Evolutionary conservation across 306 rosid species (phyloP).

Genomic region (Gleditsia sinensis): DNA sequence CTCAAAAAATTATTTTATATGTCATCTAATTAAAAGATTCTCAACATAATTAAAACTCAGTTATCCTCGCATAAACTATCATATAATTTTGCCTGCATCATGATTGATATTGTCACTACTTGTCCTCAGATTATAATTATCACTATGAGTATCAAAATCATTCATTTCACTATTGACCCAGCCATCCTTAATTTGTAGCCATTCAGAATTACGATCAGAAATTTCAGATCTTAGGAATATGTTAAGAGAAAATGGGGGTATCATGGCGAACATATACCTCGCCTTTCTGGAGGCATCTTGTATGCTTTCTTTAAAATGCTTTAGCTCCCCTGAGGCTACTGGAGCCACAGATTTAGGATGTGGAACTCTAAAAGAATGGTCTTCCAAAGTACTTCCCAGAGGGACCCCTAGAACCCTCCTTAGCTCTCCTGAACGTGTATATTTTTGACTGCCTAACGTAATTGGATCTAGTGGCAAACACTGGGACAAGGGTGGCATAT

Average conservation of each 20-base stretch:
- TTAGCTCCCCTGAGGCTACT: slow-evolving; percentile 65
- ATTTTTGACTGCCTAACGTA: slow-evolving; percentile 51
- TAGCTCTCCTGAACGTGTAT: slow-evolving; percentile 57
- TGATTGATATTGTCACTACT: not conserved
- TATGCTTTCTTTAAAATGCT: slow-evolving; percentile 74
- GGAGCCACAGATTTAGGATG: slow-evolving; percentile 60
- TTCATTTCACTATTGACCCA: slow-evolving; percentile 22
- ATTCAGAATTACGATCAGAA: slow-evolving; percentile 22
- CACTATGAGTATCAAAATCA: slow-evolving; percentile 10
- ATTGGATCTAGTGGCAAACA: slow-evolving; percentile 77
- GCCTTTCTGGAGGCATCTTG: slow-evolving; percentile 78
- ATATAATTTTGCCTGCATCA: not conserved
- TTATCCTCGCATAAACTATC: slow-evolving; percentile 4
- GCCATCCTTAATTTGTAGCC: not conserved
- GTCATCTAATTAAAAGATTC: slow-evolving; percentile 3
- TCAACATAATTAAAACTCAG: not conserved
- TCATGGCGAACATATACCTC: slow-evolving; percentile 51
- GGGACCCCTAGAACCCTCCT: slow-evolving; percentile 75
- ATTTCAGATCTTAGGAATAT: slow-evolving; percentile 9
- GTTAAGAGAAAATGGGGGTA: slow-evolving; percentile 10
- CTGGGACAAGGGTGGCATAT: slow-evolving; percentile 72
- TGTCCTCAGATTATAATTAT: not conserved
- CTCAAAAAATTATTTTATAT: not conserved
- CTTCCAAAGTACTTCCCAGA: slow-evolving; percentile 52
- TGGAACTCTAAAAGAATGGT: slow-evolving; percentile 62